Base-by-base conservation (phyloP, 768 basidiomycete species). In the Kwoniella shandongensis region DNA sequence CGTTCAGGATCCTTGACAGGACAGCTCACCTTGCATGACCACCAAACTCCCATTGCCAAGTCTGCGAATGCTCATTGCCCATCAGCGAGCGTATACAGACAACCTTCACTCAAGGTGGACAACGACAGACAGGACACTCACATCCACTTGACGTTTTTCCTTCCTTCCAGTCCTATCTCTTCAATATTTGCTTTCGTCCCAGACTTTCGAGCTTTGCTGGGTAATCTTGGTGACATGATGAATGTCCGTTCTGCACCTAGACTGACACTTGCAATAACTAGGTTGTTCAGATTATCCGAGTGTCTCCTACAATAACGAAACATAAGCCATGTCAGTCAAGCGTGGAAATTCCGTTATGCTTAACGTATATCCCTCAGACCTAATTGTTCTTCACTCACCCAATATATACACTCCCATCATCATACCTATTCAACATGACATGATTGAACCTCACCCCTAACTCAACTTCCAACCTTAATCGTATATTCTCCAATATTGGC, bases 401-500 rank as follows among this genome's bases (percentile, higher is more conserved):
- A 18, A 79, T 78, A 46, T 75, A 76, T 23, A 74, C 77, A 35
- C 39, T 44, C 3, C 79, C 79, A 57, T 79, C 70, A 59, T 78
- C 77, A 58, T 80, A 80, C 22, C 67, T 54, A 51, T 80, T 80
- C 59, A 79, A 66, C 79, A 80, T 79, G 48, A 69, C 69, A 60
- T 80, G 78, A 44, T 80, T 80, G 67, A 80, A 80, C 38, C 40
- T 63, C 10, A 77, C 70, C 0, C 73, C 74, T 6, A 80, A 62
- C 22, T 50, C 59, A 3, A 53, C 51, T 44, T 78, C 77, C 13
- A 80, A 70, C 26, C 41, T 22, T 10, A 60, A 51, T 47, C 76
- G 63, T 51, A 80, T 79, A 49, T 62, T 59, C 38, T 58, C 52
- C 13, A 80, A 61, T 1, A 76, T 50, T 10, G 61, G 57, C 4